Evolutionary conservation across 257 asterid genomes (phyloP), one percentile per base, ranked within the genome.

Genomic region (Salvia miltiorrhiza): DNA sequence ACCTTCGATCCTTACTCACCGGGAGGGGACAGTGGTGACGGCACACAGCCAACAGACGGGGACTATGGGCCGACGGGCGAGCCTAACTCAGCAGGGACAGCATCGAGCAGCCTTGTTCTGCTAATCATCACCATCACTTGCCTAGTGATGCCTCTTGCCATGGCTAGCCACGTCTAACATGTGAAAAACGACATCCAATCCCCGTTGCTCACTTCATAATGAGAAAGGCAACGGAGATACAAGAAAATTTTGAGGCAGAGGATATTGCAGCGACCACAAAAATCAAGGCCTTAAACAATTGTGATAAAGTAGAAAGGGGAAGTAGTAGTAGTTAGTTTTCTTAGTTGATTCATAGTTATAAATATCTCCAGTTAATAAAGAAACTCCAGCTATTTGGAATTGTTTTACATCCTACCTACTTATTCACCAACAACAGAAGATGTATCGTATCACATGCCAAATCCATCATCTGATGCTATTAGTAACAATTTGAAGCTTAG

Each of bases 51-150:
- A 44, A 65, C 79, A 5, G 90, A 50, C 37, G 48, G 65, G 21
- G 90, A 87, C 45, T 81, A 77, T 66, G 88, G 77, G 66, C 94
- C 94, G 10, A 83, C 91, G 9, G 91, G 91, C 7, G 62, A 72
- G 61, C 90, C 94, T 44, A 85, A 64, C 75, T 83, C 86, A 33
- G 92, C 83, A 45, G 64, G 65, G 63, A 61, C 67, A 57, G 13
- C 53, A 43, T 70, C 87, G 35, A 28, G 48, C 79, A 72, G 64
- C 76, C 70, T 67, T 43, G 67, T 26, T 63, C 70, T 66, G 63
- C 57, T 79, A 58, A 59, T 37, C 6, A 30, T 30, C 35, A 30
- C 35, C 35, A 2, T 37, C 49, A 64, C 50, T 14, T 77, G 82
- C 69, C 60, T 83, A 65, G 1, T 71, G n/a, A 54, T 76, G 54